Base-by-base conservation (phyloP, 2,329 filamentous ascomycete genomes). In the Cladobotryum protrusum region DNA sequence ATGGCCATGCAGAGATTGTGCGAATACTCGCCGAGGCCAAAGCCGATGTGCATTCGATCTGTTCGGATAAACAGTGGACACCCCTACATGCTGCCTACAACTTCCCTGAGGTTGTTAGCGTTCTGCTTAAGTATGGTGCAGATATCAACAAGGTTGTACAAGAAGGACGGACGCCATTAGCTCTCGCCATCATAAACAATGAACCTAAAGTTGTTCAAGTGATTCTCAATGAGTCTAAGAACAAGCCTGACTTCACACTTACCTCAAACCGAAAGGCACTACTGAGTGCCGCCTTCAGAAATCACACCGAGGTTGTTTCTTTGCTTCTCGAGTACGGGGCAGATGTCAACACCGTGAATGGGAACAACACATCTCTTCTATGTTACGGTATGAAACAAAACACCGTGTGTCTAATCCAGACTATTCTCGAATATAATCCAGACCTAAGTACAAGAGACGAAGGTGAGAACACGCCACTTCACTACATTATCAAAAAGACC, bases 1-100 rank as follows among this genome's bases (percentile, higher is more conserved):
- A 34, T 6, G 37, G 37, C 15, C 19, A 8, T 24, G 9, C 20
- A 2, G 45, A 47, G 13, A 15, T 24, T 18, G 45, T 20, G 6
- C 45, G 45, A 42, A 15, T 42, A n/a, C 45, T 47, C 34, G 29
- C 2, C 20, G 45, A 47, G 7, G 45, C 45, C 17, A 42, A 42
- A n/a, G 45, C 37, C 0, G 24, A 47, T 18, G 9, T 47, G 12
- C n/a, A 47, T 11, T 18, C 24, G 5, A 17, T 14, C n/a, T n/a
- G 33, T 14, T 14, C 12, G 3, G 29, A 34, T n/a, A 8, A 19
- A 8, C 2, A n/a, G 8, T 33, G n/a, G 24, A n/a, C 45, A 34
- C 2, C 45, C 17, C 13, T 47, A 12, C 45, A 47, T 17, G n/a
- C 9, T 7, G 29, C 36, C 7, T 17, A 1, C 11, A 29, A 47